Conservation (phyloP, 129 eudicot species). For the Flaveria trinervia region DNA sequence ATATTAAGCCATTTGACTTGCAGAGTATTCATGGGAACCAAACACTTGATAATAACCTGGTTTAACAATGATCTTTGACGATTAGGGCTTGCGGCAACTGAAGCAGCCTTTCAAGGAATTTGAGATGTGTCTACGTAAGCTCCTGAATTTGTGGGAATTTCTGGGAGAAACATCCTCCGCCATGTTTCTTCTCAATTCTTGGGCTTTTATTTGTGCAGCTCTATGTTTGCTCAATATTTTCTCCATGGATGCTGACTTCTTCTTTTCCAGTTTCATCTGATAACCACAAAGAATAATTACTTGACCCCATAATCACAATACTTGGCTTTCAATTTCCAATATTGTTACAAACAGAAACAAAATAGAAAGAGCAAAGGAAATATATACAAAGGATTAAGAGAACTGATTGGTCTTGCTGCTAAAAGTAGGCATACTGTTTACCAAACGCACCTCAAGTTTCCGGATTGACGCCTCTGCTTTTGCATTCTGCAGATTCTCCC, state of each 20-base stretch:
- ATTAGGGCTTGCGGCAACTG: constrained; percentile 33
- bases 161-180: constrained; percentile 37
- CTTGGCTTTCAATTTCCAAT: background rate
- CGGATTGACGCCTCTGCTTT: constrained; percentile 86
- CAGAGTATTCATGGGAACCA: background rate
- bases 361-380: background rate
- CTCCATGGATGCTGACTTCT: constrained; percentile 79
- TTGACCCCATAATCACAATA: constrained; percentile 2
- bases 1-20: background rate
- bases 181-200: constrained; percentile 56
- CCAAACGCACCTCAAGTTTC: constrained; percentile 72
- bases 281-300: background rate
- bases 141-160: constrained; percentile 33
- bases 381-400: background rate
- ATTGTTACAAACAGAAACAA: background rate
- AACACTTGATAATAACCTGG: constrained; percentile 22
- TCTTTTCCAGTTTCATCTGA: constrained; percentile 91
- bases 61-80: constrained; percentile 19
- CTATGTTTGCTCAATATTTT: constrained; percentile 77
- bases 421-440: background rate
- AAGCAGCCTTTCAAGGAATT: constrained; percentile 48
- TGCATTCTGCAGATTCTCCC: constrained; percentile 98
- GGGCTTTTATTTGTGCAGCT: constrained; percentile 68
- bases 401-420: background rate
- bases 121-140: constrained; percentile 32